Conservation (phyloP, 1,284 basidiomycete species). For the Anthracocystis walkeri region DNA sequence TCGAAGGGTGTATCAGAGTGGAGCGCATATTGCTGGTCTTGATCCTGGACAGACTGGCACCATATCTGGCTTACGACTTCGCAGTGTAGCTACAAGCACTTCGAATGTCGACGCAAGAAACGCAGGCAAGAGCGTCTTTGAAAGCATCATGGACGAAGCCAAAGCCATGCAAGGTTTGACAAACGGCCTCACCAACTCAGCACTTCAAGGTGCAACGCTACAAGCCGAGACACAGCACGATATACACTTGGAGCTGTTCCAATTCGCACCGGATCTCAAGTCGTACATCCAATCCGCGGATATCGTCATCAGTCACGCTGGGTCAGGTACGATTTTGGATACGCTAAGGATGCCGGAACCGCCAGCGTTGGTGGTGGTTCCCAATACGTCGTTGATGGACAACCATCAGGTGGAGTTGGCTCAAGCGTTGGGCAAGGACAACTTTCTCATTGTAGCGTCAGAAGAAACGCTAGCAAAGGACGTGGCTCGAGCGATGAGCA, state of each 20-base stretch:
- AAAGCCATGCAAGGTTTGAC: constrained; percentile 24
- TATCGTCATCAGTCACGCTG: constrained; percentile 90
- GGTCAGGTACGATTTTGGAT: constrained; percentile 92
- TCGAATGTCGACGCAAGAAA: constrained; percentile 1
- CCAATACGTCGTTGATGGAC: constrained; percentile 88
- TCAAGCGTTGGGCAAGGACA: constrained; percentile 73
- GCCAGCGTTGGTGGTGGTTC: constrained; percentile 85
- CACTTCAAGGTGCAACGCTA: constrained; percentile 22
- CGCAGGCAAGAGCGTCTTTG: constrained; percentile 23
- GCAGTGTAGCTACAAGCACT: not conserved
- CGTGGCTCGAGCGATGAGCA: constrained; percentile 16
- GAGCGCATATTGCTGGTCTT: constrained; percentile 21
- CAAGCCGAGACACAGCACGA: constrained; percentile 29
- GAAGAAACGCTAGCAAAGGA: constrained; percentile 33
- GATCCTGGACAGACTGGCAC: constrained; percentile 50
- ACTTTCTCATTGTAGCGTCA: constrained; percentile 28
- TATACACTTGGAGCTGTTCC: constrained; percentile 47
- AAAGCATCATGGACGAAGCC: constrained; percentile 31
- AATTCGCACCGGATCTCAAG: constrained; percentile 46
- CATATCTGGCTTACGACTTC: constrained; percentile 28
- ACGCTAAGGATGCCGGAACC: constrained; percentile 75
- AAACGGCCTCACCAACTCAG: not conserved
- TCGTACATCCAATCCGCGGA: constrained; percentile 76
- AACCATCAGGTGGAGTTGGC: constrained; percentile 95
- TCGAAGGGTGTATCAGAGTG: constrained; percentile 43